Evolutionary conservation across 2,329 filamentous ascomycete genomes (phyloP).

Genomic region (Lojkania enalia): DNA sequence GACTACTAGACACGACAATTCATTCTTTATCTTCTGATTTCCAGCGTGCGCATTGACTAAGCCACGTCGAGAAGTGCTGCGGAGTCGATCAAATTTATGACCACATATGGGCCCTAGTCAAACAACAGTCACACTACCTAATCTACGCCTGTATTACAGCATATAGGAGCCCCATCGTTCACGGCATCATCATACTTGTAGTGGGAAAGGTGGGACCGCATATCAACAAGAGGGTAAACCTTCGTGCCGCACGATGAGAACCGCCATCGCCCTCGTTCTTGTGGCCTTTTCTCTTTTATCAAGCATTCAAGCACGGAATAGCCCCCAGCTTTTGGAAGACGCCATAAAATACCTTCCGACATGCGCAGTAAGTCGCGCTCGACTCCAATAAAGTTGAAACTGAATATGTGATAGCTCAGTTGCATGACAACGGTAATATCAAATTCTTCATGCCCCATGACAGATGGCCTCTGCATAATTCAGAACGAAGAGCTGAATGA

Average conservation of each 20-base stretch:
- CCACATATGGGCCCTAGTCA: too few species aligned
- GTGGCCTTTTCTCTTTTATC: not conserved
- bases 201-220: too few species aligned
- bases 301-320: slow-evolving; percentile 5
- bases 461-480: slow-evolving; percentile 29
- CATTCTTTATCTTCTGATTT: too few species aligned
- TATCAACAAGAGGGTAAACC: too few species aligned
- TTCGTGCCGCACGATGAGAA: not conserved
- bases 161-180: too few species aligned
- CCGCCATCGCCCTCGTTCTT: not conserved
- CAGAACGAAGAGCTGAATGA: slow-evolving; percentile 20
- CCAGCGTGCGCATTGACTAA: too few species aligned
- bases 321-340: not conserved
- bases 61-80: too few species aligned
- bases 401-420: slow-evolving; percentile 18
- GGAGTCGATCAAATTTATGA: too few species aligned
- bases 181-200: too few species aligned
- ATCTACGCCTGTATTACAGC: too few species aligned
- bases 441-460: slow-evolving; percentile 27
- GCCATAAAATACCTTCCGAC: not conserved
- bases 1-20: too few species aligned
- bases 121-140: too few species aligned
- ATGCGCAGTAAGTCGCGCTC: slow-evolving; percentile 4
- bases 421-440: slow-evolving; percentile 26
- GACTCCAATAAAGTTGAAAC: not conserved